These are phyloP conservation scores for Panicum miliaceum DNA, from an alignment of 176 grass and related monocot species.

Conservation along the genomic window DNA sequence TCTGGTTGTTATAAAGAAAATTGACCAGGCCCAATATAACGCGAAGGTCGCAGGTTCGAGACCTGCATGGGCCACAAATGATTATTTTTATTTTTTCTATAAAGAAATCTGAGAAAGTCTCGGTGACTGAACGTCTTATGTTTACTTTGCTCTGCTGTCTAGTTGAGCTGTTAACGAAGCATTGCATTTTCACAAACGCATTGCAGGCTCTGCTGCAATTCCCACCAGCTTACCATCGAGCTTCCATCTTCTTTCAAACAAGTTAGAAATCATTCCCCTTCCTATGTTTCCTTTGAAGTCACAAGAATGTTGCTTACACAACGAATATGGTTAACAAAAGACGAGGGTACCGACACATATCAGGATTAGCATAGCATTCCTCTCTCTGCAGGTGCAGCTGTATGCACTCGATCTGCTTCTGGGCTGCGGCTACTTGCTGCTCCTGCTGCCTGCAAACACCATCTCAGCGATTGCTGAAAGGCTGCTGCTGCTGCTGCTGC, in stretches of 20 bases:
- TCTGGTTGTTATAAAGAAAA: no score
- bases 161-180: no score
- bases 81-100: neutral
- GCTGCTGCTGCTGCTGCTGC: neutral
- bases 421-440: neutral
- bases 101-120: no score
- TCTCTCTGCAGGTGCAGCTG: neutral
- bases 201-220: no score
- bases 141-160: no score
- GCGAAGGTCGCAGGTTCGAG: slow-evolving; percentile 88
- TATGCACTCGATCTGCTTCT: no score
- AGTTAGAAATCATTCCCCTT: neutral
- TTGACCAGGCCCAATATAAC: slow-evolving; percentile 53
- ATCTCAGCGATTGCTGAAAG: neutral
- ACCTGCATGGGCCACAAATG: slow-evolving; percentile 79
- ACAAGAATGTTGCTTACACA: neutral
- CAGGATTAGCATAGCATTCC: neutral
- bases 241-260: neutral
- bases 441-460: slow-evolving; percentile 4
- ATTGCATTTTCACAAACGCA: no score
- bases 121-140: no score
- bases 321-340: neutral
- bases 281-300: no score
- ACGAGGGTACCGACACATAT: neutral
- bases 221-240: no score